Evolutionary conservation across 352 stramenopile species (phyloP).

Genomic region (Pythium apleroticum): DNA sequence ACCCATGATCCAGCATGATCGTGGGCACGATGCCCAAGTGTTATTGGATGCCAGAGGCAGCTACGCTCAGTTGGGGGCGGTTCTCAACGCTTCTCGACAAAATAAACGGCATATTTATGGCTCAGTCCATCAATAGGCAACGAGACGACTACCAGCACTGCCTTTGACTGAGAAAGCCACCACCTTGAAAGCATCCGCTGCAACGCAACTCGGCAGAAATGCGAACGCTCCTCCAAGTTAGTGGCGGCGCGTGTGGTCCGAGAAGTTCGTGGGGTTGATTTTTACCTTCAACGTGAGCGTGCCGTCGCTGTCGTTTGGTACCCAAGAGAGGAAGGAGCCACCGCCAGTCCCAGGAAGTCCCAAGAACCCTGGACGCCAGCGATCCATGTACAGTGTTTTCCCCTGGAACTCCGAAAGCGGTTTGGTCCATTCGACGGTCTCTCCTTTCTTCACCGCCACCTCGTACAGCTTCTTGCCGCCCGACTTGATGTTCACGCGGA

Average conservation of each 20-base stretch:
- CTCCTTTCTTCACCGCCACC: constrained; percentile 12
- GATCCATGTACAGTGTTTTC: constrained; percentile 49
- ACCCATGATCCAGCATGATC: constrained; percentile 23
- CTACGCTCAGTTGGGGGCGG: background rate
- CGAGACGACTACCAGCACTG: background rate
- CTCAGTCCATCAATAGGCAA: background rate
- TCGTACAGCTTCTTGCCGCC: constrained; percentile 13
- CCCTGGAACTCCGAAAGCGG: constrained; percentile 16
- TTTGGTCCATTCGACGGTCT: constrained; percentile 18
- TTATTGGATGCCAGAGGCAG: background rate
- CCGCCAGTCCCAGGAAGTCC: constrained; percentile 45
- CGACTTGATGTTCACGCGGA: constrained; percentile 14
- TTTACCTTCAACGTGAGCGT: constrained; percentile 12
- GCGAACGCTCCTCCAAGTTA: too few species aligned
- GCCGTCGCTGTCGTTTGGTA: constrained; percentile 37
- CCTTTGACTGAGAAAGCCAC: too few species aligned
- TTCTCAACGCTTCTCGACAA: background rate
- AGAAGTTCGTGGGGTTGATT: constrained; percentile 27
- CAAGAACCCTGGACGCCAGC: constrained; percentile 52
- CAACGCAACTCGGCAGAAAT: too few species aligned
- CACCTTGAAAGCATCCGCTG: background rate
- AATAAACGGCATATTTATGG: background rate
- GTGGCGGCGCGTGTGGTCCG: constrained; percentile 6
- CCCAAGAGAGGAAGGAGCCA: constrained; percentile 50
- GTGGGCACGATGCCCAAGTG: background rate